These are phyloP conservation scores for Boletus sp. DNA, from an alignment of 768 basidiomycete species.

Conservation along the genomic window DNA sequence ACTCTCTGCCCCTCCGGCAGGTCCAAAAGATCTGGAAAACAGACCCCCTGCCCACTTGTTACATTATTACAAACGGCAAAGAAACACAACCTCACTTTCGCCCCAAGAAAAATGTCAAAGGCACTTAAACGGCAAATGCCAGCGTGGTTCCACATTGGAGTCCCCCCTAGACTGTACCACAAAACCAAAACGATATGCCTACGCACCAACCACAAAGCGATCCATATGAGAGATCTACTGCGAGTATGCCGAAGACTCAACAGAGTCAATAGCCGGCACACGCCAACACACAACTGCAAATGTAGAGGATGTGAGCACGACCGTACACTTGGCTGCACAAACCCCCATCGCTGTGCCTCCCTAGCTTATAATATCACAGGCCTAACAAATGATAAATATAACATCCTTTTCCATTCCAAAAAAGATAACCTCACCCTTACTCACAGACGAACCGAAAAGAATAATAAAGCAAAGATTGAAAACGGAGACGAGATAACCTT, in stretches of 20 bases:
- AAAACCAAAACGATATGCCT: too few species aligned
- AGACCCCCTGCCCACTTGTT: too few species aligned
- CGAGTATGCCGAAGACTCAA: not conserved
- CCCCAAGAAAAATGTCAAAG: too few species aligned
- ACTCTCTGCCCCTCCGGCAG: too few species aligned
- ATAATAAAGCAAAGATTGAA: rapidly evolving
- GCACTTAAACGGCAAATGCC: too few species aligned
- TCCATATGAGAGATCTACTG: not conserved
- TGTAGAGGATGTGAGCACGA: not conserved
- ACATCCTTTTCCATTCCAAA: not conserved
- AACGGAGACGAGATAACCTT: not conserved
- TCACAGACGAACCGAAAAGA: not conserved
- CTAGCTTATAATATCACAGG: not conserved
- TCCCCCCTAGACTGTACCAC: too few species aligned
- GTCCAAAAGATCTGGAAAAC: too few species aligned
- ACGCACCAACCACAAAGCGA: too few species aligned
- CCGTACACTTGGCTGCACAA: too few species aligned
- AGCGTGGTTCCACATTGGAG: too few species aligned
- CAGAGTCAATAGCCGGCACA: not conserved
- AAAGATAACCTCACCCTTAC: not conserved
- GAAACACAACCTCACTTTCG: too few species aligned
- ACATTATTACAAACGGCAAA: too few species aligned
- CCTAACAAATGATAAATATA: not conserved
- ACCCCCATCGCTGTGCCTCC: not conserved
- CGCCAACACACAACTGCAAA: not conserved